Percentiles rank a stretch among this genome's conserved stretches.
These are phyloP conservation scores for Picea sitchensis DNA, from an alignment of 75 land plant species.

Conservation along the genomic window DNA sequence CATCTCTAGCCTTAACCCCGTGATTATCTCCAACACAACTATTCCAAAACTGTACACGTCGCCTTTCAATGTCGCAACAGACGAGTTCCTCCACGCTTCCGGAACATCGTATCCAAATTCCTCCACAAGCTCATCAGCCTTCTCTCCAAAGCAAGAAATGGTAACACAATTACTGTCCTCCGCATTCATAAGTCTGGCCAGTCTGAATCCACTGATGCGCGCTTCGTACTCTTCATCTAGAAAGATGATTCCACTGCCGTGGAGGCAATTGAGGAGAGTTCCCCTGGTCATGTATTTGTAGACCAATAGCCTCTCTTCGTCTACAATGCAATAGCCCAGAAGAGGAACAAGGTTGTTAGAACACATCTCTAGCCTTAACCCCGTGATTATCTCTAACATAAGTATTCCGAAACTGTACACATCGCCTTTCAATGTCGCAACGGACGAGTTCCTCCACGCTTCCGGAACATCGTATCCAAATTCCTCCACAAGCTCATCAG, in stretches of 20 bases:
- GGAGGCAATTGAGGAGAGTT: conserved; percentile 40
- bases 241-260: conserved; percentile 68
- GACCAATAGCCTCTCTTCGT: conserved; percentile 73
- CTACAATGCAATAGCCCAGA: conserved; percentile 79
- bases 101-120: conserved; percentile 77
- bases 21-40: conserved; percentile 80
- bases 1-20: conserved; percentile 56
- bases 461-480: conserved; percentile 76
- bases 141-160: conserved; percentile 67
- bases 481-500: conserved; percentile 79
- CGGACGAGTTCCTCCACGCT: conserved; percentile 79
- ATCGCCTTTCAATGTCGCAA: conserved; percentile 88
- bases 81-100: conserved; percentile 86
- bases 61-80: conserved; percentile 85
- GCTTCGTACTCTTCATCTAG: conserved; percentile 65
- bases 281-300: conserved; percentile 85
- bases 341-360: conserved; percentile 88
- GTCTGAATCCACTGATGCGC: conserved; percentile 91
- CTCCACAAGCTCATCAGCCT: conserved; percentile 74
- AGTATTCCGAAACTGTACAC: conserved; percentile 91
- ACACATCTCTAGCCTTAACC: too few species aligned
- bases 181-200: conserved; percentile 82
- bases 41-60: conserved; percentile 94
- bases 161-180: conserved; percentile 72
- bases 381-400: conserved; percentile 19